Base-by-base conservation (phyloP, 1,139 yeast species). In the Geotrichum australiense region DNA sequence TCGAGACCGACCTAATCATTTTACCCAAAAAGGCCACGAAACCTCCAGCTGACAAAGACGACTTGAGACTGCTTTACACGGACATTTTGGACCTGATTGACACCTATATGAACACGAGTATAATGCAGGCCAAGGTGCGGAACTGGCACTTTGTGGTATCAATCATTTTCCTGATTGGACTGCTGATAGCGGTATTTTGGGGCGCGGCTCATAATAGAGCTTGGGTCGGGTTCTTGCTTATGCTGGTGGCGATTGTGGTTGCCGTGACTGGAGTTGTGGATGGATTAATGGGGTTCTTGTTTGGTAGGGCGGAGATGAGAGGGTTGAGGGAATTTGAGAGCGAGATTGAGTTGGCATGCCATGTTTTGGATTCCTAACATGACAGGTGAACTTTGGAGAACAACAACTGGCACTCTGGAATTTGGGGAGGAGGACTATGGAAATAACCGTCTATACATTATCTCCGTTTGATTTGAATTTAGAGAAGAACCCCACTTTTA, bases 241-340 rank as follows among this genome's bases (percentile, higher is more conserved):
- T 84, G 58, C 39, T 64, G 10, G 52, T 50, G 3, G 66, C 61
- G 2, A 51, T 76, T 14, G 51, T 77, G 0, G 59, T 84, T 4
- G 70, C 78, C 0, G 68, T 76, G 5, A 70, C 91, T 0, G 96
- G 96, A 0, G 65, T 75, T 0, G 57, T 83, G 1, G 80, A 86
- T 56, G 96, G 96, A 0, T 56, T 85, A 43, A 80, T 91, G 43
- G 89, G 93, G 47, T 74, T 71, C 48, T 58, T 85, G 36, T 91
- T 89, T 53, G 94, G 94, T 1, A 69, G 87, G 37, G 71, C 77
- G 16, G 99, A 93, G 57, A 63, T 69, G 51, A 67, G 97, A 42
- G 91, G 91, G 0, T 63, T 93, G 39, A 68, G 65, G 32, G 98
- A 91, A 61, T 64, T 68, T 48, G 65, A 66, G 39, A 57, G 59